Base-by-base conservation (phyloP, 306 rosid species). In the Castanea mollissima region DNA sequence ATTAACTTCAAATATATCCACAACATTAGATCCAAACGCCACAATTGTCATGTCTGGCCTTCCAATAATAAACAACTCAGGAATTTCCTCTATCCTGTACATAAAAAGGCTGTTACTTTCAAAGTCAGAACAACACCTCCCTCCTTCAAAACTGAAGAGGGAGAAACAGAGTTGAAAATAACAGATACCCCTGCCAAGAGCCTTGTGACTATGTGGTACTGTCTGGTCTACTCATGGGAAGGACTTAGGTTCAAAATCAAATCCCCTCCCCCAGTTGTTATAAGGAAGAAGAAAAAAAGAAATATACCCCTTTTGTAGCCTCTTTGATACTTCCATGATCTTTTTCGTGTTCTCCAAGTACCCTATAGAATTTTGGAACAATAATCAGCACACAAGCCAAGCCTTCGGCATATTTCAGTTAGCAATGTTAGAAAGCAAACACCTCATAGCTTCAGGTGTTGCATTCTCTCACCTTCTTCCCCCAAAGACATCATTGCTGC, bases 401-500 rank as follows among this genome's bases (percentile, higher is more conserved):
- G 74, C 80, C 83, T 55, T 74, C 62, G 10, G 44, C n/a, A 31
- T 38, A 19, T 69, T 84, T 55, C 31, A 41, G 25, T 64, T 44
- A 58, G 69, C 49, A 75, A 79, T 76, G 80, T 55, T 41, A 11
- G 71, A 58, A 69, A 73, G 58, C 18, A 76, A 49, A 73, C 65
- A 35, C 46, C 27, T 35, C 75, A 35, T 55, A 11, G 49, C 38
- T 64, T 71, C 74, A 44, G 58, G 82, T n/a, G 72, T 51, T 32
- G 34, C 20, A 76, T 41, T 41, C 69, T 65, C 54, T 76, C 69
- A 91, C 99, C 99, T 87, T 90, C 94, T 86, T 86, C 88, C 76
- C 99, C 99, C 52, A 91, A 83, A 83, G 99, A 90, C 77, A 95
- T 85, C 98, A 92, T 90, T 75, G 99, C 93, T 63, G 97, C 97